Conservation (phyloP, 192 early-diverging fungal species). For the Backusella mclennaniae region DNA sequence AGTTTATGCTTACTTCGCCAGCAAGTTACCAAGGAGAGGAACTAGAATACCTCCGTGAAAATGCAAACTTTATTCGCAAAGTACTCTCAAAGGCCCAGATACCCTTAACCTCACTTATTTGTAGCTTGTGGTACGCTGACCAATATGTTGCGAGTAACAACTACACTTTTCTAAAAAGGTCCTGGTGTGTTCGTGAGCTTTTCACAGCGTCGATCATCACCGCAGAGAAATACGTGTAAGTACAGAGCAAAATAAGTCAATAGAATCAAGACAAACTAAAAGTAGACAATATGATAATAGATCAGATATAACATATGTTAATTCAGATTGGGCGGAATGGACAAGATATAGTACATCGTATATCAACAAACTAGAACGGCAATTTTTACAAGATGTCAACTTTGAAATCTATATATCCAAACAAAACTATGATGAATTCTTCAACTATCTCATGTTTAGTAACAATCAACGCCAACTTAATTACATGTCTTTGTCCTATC, state of each 20-base stretch:
- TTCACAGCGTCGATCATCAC: slow-evolving; percentile 47
- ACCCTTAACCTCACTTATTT: slow-evolving; percentile 46
- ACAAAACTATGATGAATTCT: slow-evolving; percentile 42
- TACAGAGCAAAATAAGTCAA: background rate
- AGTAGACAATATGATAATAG: background rate
- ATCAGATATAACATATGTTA: slow-evolving; percentile 44
- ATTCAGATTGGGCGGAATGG: slow-evolving; percentile 49
- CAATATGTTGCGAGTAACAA: slow-evolving; percentile 35
- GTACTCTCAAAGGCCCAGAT: slow-evolving; percentile 49
- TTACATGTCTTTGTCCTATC: slow-evolving; percentile 31
- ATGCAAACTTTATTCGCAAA: slow-evolving; percentile 47
- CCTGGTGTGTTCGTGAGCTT: slow-evolving; percentile 43
- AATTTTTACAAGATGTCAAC: slow-evolving; percentile 41
- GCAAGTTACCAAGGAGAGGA: background rate
- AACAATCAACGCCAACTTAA: slow-evolving; percentile 40
- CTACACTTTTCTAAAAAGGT: slow-evolving; percentile 7
- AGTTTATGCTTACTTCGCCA: slow-evolving; percentile 20
- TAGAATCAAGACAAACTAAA: background rate
- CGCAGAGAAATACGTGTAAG: slow-evolving; percentile 53
- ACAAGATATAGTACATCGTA: slow-evolving; percentile 24
- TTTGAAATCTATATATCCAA: slow-evolving; percentile 44
- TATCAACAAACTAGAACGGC: slow-evolving; percentile 41
- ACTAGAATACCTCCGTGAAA: slow-evolving; percentile 9
- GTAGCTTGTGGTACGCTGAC: slow-evolving; percentile 48
- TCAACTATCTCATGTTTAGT: slow-evolving; percentile 43